phyloP scores from a whole-genome alignment of 1,284 basidiomycete species.

The Trichosporon inkin region DNA sequence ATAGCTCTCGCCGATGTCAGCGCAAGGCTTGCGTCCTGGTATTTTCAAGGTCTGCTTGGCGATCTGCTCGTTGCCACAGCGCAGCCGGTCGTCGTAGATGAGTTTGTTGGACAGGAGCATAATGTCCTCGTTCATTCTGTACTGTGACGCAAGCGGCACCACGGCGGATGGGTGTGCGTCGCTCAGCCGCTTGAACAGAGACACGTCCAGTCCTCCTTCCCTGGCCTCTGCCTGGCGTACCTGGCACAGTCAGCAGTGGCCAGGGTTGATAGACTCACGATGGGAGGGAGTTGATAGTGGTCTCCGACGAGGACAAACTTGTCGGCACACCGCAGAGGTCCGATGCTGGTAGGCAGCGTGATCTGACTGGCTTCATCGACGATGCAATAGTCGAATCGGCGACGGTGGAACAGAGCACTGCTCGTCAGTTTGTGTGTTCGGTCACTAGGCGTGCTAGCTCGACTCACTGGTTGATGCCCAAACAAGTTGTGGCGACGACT shows the following conservation, averaged over 20 bases:
- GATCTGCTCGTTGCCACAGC: constrained; percentile 70
- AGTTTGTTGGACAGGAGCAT: constrained; percentile 89
- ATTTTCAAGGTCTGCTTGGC: constrained; percentile 61
- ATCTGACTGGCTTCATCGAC: constrained; percentile 98
- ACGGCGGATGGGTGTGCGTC: constrained; percentile 80
- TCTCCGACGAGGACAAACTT: constrained; percentile 94
- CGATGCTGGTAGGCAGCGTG: constrained; percentile 89
- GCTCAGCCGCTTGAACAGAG: constrained; percentile 81
- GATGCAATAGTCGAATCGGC: constrained; percentile 93
- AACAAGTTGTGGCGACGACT: constrained; percentile 91
- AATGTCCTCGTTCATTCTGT: constrained; percentile 95
- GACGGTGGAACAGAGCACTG: constrained; percentile 76
- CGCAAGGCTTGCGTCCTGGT: constrained; percentile 52
- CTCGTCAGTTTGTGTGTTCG: constrained; percentile 10
- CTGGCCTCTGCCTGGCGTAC: constrained; percentile 76
- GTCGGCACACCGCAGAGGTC: constrained; percentile 83
- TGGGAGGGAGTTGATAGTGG: constrained; percentile 91
- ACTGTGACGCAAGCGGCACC: constrained; percentile 78
- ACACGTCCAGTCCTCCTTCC: constrained; percentile 79
- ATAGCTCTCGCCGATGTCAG: constrained; percentile 40
- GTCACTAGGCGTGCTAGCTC: background rate
- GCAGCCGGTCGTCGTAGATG: constrained; percentile 74
- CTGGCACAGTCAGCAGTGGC: constrained; percentile 48
- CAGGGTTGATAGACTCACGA: constrained; percentile 56
- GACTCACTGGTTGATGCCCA: constrained; percentile 85